Conservation (phyloP, 768 basidiomycete genomes). For the Cystofilobasidium ferigula region DNA sequence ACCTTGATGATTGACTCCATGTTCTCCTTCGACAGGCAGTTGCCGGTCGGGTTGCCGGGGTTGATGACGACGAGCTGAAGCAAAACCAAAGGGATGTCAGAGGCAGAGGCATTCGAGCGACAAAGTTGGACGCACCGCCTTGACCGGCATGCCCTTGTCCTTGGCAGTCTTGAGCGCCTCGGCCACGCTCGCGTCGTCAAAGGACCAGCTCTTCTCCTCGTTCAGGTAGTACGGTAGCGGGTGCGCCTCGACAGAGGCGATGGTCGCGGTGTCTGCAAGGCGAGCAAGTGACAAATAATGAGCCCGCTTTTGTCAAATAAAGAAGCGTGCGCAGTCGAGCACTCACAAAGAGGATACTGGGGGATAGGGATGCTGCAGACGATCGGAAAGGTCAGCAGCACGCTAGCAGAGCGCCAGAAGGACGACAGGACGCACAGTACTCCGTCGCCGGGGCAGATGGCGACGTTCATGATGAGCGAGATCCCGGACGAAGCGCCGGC, state of each 20-base stretch:
- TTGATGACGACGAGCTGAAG: slow-evolving; percentile 89
- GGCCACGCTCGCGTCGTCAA: slow-evolving; percentile 57
- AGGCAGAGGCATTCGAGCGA: no score
- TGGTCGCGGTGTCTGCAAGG: slow-evolving; percentile 61
- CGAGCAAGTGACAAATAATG: not conserved
- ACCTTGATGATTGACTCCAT: slow-evolving; percentile 67
- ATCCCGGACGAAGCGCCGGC: slow-evolving; percentile 90
- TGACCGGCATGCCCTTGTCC: slow-evolving; percentile 53
- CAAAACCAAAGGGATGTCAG: no score
- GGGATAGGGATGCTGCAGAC: slow-evolving; percentile 70
- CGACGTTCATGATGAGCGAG: slow-evolving; percentile 41
- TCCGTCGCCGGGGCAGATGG: slow-evolving; percentile 36
- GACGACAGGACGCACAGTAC: slow-evolving; percentile 29
- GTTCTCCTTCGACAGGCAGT: slow-evolving; percentile 59
- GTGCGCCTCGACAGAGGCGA: slow-evolving; percentile 71
- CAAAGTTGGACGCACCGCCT: slow-evolving; percentile 43
- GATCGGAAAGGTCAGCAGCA: not conserved
- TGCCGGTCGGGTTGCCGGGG: slow-evolving; percentile 94
- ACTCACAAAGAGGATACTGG: slow-evolving; percentile 72
- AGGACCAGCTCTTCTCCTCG: slow-evolving; percentile 71
- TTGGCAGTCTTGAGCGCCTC: slow-evolving; percentile 56
- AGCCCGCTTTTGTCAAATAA: not conserved
- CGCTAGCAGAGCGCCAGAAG: not conserved
- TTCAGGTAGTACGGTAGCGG: slow-evolving; percentile 81
- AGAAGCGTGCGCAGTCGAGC: not conserved